Evolutionary conservation across 768 basidiomycete species (phyloP).

Genomic region (Suillus subalutaceus): DNA sequence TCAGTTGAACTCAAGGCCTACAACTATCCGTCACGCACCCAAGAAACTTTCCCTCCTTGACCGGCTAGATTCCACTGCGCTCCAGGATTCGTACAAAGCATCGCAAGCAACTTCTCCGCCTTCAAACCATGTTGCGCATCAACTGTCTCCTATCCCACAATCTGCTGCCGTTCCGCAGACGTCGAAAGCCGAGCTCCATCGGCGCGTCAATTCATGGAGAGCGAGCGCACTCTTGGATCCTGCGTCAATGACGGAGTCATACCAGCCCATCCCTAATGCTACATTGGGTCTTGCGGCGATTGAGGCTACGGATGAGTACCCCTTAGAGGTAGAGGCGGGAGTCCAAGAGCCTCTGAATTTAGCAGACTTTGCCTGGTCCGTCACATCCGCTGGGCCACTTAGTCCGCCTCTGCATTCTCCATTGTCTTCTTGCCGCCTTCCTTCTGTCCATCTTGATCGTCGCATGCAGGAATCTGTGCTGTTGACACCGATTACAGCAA

Average conservation of each 20-base stretch:
- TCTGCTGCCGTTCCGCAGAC: constrained; percentile 60
- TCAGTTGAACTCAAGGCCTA: constrained; percentile 24
- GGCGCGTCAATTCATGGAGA: constrained; percentile 68
- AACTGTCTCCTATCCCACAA: constrained; percentile 64
- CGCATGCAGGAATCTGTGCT: constrained; percentile 60
- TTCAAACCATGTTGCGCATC: constrained; percentile 32
- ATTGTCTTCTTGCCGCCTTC: constrained; percentile 40
- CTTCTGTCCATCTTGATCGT: constrained; percentile 59
- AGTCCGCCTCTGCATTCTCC: constrained; percentile 45
- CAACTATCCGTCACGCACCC: constrained; percentile 54
- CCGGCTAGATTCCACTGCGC: constrained; percentile 51
- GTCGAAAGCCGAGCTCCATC: constrained; percentile 55
- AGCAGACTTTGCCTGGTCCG: constrained; percentile 72
- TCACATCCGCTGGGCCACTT: constrained; percentile 67
- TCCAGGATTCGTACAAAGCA: constrained; percentile 39
- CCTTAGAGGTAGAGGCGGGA: constrained; percentile 19
- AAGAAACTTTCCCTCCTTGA: constrained; percentile 72
- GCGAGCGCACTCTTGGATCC: constrained; percentile 54
- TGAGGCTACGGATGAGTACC: constrained; percentile 28
- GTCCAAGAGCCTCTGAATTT: constrained; percentile 45
- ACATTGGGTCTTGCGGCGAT: constrained; percentile 15
- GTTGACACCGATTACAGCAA: constrained; percentile 45
- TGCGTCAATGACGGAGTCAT: constrained; percentile 44
- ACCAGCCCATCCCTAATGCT: constrained; percentile 21
- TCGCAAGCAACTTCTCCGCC: constrained; percentile 23